Percentiles rank a stretch among this genome's conserved stretches.
phyloP scores from a whole-genome alignment of 2,329 filamentous ascomycete genomes.

The Neopestalotiopsis sp. region DNA sequence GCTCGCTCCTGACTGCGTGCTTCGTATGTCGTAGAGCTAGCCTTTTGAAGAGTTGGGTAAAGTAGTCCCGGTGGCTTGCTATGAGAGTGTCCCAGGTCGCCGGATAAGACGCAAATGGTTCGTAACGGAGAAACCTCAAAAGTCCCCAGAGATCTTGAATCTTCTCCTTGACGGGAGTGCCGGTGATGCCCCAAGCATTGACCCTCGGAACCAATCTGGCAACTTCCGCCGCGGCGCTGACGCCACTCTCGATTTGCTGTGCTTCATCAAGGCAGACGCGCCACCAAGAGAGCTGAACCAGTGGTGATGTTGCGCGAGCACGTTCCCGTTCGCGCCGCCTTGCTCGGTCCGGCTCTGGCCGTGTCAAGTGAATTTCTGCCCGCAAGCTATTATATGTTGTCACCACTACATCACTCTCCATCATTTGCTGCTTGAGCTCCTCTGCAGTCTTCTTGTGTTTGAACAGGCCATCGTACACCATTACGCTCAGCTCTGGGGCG shows the following conservation, averaged over 20 bases:
- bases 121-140: constrained; percentile 78
- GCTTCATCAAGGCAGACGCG: constrained; percentile 79
- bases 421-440: constrained; percentile 50
- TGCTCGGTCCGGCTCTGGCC: constrained; percentile 70
- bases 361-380: constrained; percentile 79
- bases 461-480: constrained; percentile 60
- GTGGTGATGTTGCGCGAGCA: constrained; percentile 71
- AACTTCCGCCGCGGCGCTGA: constrained; percentile 81
- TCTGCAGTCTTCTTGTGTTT: constrained; percentile 41
- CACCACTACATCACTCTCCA: constrained; percentile 62
- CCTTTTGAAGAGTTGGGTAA: constrained; percentile 71
- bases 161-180: constrained; percentile 85
- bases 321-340: constrained; percentile 72
- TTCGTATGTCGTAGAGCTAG: constrained; percentile 89
- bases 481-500: constrained; percentile 61
- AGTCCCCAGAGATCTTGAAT: constrained; percentile 80
- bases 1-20: constrained; percentile 76
- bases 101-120: constrained; percentile 72
- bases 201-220: constrained; percentile 80
- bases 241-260: constrained; percentile 92
- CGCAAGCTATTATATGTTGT: constrained; percentile 76
- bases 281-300: constrained; percentile 88
- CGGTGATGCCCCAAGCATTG: constrained; percentile 92
- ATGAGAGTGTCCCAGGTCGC: constrained; percentile 73
- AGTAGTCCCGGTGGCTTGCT: constrained; percentile 63